These are phyloP conservation scores for Rhizopogon sp. DNA, from an alignment of 768 basidiomycete genomes.

Conservation along the genomic window DNA sequence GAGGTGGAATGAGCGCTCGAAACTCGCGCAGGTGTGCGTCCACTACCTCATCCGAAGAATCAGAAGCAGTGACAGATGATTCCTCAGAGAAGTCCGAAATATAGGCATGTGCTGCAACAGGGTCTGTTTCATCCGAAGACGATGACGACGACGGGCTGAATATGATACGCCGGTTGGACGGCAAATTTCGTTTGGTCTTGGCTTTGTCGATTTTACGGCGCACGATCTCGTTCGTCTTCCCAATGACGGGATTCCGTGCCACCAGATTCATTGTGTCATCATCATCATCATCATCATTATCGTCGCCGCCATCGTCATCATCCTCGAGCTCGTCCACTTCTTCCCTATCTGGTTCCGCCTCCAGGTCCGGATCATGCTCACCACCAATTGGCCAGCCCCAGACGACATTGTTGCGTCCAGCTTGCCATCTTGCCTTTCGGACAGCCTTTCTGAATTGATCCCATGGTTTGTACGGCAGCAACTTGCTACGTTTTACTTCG, in stretches of 20 bases:
- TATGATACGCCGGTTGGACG: background rate
- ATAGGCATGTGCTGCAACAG: conserved; percentile 29
- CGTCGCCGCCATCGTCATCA: background rate
- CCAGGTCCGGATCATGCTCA: conserved; percentile 2
- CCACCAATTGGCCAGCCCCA: conserved; percentile 20
- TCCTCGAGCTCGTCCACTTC: background rate
- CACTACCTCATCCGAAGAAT: conserved; percentile 23
- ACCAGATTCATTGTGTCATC: conserved; percentile 8
- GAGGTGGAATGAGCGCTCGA: conserved; percentile 29
- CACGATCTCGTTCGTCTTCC: conserved; percentile 15
- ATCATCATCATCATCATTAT: background rate
- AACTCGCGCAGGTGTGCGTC: conserved; percentile 18
- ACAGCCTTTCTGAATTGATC: conserved; percentile 35
- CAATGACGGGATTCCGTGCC: conserved; percentile 22
- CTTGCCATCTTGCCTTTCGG: conserved; percentile 25
- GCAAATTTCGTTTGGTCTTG: conserved; percentile 1
- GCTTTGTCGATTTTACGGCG: conserved; percentile 17
- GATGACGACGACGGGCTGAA: conserved; percentile 13
- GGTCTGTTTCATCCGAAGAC: conserved; percentile 13
- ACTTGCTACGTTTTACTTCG: conserved; percentile 17
- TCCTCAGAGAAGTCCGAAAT: conserved; percentile 56
- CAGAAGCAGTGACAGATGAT: conserved; percentile 40
- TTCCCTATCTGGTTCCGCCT: conserved; percentile 6
- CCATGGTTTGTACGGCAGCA: conserved; percentile 46
- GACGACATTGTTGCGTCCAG: conserved; percentile 17